phyloP scores from a whole-genome alignment of 139 green algal species.

The Desmodesmus armatus region DNA sequence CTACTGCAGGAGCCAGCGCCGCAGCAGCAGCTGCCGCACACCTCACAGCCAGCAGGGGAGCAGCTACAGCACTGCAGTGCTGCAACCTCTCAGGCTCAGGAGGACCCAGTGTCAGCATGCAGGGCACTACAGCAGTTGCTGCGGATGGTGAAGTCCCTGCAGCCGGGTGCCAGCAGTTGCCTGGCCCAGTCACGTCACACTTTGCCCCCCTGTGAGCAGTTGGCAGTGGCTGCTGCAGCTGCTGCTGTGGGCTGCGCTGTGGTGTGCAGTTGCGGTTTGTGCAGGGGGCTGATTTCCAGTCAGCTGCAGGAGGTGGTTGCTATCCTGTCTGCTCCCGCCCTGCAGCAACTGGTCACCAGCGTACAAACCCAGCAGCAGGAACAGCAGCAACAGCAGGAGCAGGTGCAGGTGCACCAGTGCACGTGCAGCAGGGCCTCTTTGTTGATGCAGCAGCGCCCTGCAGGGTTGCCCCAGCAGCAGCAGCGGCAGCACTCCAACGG shows the following conservation, averaged over 20 bases:
- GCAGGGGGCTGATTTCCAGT: background rate
- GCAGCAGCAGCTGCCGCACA: background rate
- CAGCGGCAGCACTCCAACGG: background rate
- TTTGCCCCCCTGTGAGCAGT: background rate
- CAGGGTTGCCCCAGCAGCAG: background rate
- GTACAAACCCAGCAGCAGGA: background rate
- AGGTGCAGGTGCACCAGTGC: background rate
- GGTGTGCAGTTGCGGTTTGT: background rate
- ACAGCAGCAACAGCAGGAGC: conserved; percentile 5
- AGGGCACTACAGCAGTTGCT: background rate
- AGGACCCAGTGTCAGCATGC: background rate
- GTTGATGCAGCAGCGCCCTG: background rate
- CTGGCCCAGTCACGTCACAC: background rate
- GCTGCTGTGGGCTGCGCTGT: background rate
- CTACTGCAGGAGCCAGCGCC: too few species aligned
- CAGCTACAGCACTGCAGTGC: background rate
- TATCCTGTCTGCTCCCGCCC: background rate
- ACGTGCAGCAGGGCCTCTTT: background rate
- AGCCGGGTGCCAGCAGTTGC: too few species aligned
- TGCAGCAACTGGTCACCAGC: background rate
- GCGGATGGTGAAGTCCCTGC: too few species aligned
- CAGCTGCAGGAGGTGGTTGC: background rate
- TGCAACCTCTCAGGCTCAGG: background rate
- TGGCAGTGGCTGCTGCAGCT: background rate
- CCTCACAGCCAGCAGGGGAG: background rate